phyloP scores from a whole-genome alignment of 1,139 yeast genomes.

The Meyerozyma smithsonii region DNA sequence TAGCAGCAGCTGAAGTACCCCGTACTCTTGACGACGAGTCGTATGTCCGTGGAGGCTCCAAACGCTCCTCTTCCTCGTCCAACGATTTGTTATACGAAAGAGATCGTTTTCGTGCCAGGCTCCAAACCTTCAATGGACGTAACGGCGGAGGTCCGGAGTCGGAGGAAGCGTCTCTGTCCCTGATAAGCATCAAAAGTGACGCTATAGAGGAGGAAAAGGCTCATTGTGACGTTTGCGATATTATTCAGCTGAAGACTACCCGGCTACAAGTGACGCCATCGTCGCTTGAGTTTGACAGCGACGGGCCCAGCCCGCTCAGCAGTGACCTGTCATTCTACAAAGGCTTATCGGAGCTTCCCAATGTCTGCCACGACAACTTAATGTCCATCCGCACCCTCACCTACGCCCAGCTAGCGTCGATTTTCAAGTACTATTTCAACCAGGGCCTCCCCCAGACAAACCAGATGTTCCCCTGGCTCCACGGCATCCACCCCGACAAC shows the following conservation, averaged over 20 bases:
- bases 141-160: background rate
- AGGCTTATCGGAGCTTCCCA: background rate
- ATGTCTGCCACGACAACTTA: background rate
- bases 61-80: conserved; percentile 40
- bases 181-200: conserved; percentile 5
- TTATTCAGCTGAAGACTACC: conserved; percentile 35
- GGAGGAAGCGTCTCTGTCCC: conserved; percentile 5
- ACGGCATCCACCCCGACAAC: conserved; percentile 58
- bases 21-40: background rate
- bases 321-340: background rate
- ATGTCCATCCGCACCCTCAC: conserved; percentile 19
- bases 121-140: conserved; percentile 28
- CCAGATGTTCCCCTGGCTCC: conserved; percentile 85
- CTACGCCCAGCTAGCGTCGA: conserved; percentile 24
- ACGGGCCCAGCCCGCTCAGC: background rate
- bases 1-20: background rate
- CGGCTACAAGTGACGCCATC: background rate
- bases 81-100: conserved; percentile 40
- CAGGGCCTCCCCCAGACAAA: conserved; percentile 63
- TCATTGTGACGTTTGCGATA: conserved; percentile 35
- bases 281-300: conserved; percentile 22
- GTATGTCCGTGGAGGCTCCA: conserved; percentile 10
- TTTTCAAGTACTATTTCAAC: conserved; percentile 45
- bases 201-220: conserved; percentile 6
- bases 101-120: conserved; percentile 40